These are phyloP conservation scores for Albifimbria verrucaria DNA, from an alignment of 2,329 filamentous ascomycete species.

Conservation along the genomic window DNA sequence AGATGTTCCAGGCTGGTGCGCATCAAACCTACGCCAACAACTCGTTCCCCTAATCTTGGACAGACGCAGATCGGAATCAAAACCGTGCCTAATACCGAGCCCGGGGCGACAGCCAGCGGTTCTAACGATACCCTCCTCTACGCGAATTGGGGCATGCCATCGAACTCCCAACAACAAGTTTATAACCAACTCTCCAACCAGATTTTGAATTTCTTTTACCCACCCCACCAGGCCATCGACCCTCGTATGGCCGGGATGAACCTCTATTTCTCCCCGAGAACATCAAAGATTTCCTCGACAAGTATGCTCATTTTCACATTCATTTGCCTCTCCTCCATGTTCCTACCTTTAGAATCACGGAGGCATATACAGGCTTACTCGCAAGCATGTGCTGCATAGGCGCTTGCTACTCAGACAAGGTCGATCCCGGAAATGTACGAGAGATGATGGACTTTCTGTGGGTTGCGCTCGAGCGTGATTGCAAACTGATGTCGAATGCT, in stretches of 20 bases:
- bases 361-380: slow-evolving; percentile 64
- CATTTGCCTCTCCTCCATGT: slow-evolving; percentile 73
- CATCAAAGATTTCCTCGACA: slow-evolving; percentile 66
- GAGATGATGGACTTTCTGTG: slow-evolving; percentile 65
- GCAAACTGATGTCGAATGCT: slow-evolving; percentile 39
- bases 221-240: slow-evolving; percentile 42
- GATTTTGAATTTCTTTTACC: slow-evolving; percentile 55
- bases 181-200: slow-evolving; percentile 53
- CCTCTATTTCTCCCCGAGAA: slow-evolving; percentile 64
- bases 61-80: slow-evolving; percentile 69
- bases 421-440: slow-evolving; percentile 59
- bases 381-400: slow-evolving; percentile 70
- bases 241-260: slow-evolving; percentile 54
- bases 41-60: slow-evolving; percentile 63
- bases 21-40: slow-evolving; percentile 62
- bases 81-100: slow-evolving; percentile 58
- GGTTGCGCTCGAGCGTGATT: slow-evolving; percentile 53
- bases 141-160: slow-evolving; percentile 46
- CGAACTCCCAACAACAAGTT: slow-evolving; percentile 47
- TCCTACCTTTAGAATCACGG: slow-evolving; percentile 65
- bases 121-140: slow-evolving; percentile 44
- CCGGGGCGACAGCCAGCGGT: slow-evolving; percentile 45
- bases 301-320: slow-evolving; percentile 69
- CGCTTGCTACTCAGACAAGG: slow-evolving; percentile 67
- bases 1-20: slow-evolving; percentile 74